Base-by-base conservation (phyloP, 148 eudicot species). In the Arctostaphylos glauca region DNA sequence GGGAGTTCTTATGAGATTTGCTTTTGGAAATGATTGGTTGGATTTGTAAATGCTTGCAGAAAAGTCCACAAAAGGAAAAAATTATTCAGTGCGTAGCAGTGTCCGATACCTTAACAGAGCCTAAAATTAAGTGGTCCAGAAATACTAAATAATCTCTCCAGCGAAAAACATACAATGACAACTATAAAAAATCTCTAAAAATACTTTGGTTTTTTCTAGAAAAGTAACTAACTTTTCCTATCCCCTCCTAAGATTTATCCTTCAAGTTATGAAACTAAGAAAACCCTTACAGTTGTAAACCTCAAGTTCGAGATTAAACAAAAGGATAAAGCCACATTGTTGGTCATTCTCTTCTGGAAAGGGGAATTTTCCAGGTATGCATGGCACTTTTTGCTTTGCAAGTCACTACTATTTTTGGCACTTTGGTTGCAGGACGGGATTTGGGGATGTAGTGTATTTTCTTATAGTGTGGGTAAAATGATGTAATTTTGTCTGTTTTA, bases 21-120 rank as follows among this genome's bases (percentile, higher is more conserved):
- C 59, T 79, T 78, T 55, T 16, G 21, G 74, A 54, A 84, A 80
- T 80, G 66, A 50, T 41, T 75, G 83, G 83, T 74, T 84, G 44
- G 74, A 12, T 19, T 18, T 58, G 56, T 72, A 5, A 59, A 10
- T 72, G 53, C 18, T 49, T 74, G 79, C 79, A 47, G 71, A 59
- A 58, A 56, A 48, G 21, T 56, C 25, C 38, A 31, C 38, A 31
- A 31, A 31, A 31, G 38, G 38, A 31, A 31, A 31, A 31, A 31
- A 31, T 31, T 31, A 31, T 31, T 31, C 38, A 0, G 38, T 31
- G 0, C 38, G 1, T 31, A 31, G 38, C 38, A 31, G 38, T 31
- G 0, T 31, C 38, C 38, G 38, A 31, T 31, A 31, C 38, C 38
- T 31, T 31, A 0, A 31, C 38, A 31, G 38, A 31, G 38, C 38